Conservation (phyloP, 1,139 yeast genomes). For the Blastobotrys raffinosifermentans region DNA sequence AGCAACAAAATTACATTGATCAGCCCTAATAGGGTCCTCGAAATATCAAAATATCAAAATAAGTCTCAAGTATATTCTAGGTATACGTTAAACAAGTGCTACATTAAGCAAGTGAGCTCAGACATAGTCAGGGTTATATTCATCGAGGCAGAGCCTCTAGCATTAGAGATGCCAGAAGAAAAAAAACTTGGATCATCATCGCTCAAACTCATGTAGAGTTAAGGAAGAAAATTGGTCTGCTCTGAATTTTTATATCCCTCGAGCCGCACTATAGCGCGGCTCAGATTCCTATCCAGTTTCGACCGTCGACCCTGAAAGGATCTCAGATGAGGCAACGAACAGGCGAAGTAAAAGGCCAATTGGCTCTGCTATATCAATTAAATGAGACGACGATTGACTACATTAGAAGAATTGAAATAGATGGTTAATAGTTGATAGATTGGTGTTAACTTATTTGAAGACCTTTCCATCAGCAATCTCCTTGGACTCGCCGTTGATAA, state of each 20-base stretch:
- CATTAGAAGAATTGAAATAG: constrained; percentile 3
- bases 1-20: background rate
- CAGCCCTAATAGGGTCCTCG: background rate
- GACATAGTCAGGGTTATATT: constrained; percentile 26
- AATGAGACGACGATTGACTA: background rate
- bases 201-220: background rate
- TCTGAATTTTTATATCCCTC: too few relatives aligned
- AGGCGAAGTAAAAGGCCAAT: background rate
- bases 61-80: too few relatives aligned
- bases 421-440: background rate
- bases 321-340: background rate
- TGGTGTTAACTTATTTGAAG: constrained; percentile 71
- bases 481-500: constrained; percentile 55
- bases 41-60: too few relatives aligned
- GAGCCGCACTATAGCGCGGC: too few relatives aligned
- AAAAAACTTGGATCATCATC: constrained; percentile 23
- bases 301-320: too few relatives aligned
- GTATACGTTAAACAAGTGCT: too few relatives aligned
- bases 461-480: constrained; percentile 82
- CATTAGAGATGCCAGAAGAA: constrained; percentile 32
- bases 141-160: constrained; percentile 28
- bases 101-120: too few relatives aligned
- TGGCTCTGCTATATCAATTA: background rate
- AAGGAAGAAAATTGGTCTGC: background rate
- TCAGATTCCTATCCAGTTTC: too few relatives aligned